Conservation (phyloP, 345 rosid genomes). For the Citrus medica region DNA sequence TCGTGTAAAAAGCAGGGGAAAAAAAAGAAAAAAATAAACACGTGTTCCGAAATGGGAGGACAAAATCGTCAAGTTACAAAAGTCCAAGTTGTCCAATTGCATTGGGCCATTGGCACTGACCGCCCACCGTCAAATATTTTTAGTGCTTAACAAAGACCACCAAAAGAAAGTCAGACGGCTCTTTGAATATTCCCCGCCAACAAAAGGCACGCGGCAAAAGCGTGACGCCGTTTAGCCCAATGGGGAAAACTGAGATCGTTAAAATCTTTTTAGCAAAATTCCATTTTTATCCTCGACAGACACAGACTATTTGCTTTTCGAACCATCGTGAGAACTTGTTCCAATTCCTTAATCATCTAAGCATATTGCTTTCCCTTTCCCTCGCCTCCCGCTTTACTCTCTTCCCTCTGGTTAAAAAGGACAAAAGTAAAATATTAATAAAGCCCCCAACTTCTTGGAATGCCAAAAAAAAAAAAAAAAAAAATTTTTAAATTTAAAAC, state of each 20-base stretch:
- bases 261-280: neutral
- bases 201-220: neutral
- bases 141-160: no score
- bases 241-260: neutral
- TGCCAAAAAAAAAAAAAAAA: neutral
- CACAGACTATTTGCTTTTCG: neutral
- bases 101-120: neutral
- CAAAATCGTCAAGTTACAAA: neutral
- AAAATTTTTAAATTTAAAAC: no score
- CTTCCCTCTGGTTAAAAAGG: neutral
- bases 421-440: neutral
- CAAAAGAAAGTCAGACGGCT: no score
- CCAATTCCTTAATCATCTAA: constrained; percentile 5
- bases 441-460: constrained; percentile 2
- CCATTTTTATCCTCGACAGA: constrained; percentile 1
- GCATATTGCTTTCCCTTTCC: constrained; percentile 39
- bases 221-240: neutral
- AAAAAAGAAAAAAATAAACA: neutral
- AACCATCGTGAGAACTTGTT: constrained; percentile 7
- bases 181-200: neutral
- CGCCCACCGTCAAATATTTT: neutral
- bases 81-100: neutral
- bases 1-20: neutral
- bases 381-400: neutral
- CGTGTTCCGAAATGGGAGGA: neutral